Percentiles rank a stretch among this genome's conserved stretches.
Evolutionary conservation across 345 rosid genomes (phyloP).

Genomic region (Lepidium didymum): DNA sequence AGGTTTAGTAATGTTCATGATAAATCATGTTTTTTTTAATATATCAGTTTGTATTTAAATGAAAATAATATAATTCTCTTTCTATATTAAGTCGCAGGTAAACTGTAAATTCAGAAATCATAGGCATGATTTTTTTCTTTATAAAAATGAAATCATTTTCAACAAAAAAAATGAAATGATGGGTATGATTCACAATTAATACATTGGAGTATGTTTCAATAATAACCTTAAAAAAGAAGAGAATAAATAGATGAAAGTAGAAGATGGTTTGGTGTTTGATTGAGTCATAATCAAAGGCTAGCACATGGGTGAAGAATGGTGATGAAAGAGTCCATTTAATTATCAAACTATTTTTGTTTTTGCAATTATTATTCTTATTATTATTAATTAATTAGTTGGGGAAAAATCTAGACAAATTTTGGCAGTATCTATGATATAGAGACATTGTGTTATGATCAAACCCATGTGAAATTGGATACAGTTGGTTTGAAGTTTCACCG

Average conservation of each 20-base stretch:
- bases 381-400: constrained; percentile 21
- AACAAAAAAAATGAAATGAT: no score
- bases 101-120: constrained; percentile 14
- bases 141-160: no score
- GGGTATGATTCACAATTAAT: background rate
- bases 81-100: constrained; percentile 3
- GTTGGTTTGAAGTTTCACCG: constrained; percentile 30
- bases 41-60: background rate
- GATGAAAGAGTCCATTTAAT: constrained; percentile 43
- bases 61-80: background rate
- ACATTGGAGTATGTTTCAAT: constrained; percentile 15
- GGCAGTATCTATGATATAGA: constrained; percentile 31
- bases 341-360: constrained; percentile 4
- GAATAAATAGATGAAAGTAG: background rate
- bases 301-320: constrained; percentile 62
- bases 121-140: background rate
- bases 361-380: constrained; percentile 13
- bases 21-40: background rate
- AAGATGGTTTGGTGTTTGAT: constrained; percentile 19
- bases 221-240: background rate
- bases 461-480: constrained; percentile 40
- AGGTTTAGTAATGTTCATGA: background rate
- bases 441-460: constrained; percentile 31
- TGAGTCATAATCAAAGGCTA: constrained; percentile 30
- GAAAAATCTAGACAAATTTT: constrained; percentile 29